phyloP scores from a whole-genome alignment of 176 grass and related monocot genomes.

The Elymus sibiricus region DNA sequence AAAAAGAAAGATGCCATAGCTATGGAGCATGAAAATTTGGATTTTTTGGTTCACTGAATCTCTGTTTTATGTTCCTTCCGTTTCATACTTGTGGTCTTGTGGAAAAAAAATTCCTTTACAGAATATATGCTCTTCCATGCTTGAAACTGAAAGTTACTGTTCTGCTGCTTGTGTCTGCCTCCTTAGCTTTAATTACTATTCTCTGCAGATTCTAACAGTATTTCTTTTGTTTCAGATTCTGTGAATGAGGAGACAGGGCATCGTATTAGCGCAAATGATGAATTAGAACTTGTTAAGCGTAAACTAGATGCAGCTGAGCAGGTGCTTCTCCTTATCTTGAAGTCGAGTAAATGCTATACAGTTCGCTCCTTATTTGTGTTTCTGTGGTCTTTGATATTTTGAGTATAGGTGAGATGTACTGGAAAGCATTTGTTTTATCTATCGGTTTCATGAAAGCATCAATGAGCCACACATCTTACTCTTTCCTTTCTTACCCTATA shows the following conservation, averaged over 20 bases:
- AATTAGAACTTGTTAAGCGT: conserved; percentile 52
- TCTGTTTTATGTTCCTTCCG: not conserved
- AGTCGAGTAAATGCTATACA: not conserved
- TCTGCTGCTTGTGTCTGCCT: not conserved
- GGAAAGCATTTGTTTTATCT: not conserved
- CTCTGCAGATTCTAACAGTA: not conserved
- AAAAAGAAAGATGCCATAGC: not conserved
- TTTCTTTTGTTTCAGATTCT: conserved; percentile 43
- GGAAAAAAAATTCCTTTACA: not conserved
- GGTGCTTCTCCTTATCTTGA: conserved; percentile 35
- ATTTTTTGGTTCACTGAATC: not conserved
- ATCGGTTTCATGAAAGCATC: not conserved
- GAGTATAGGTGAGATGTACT: not conserved
- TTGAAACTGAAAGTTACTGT: not conserved
- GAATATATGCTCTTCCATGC: not conserved
- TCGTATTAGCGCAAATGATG: conserved; percentile 41
- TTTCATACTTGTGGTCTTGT: not conserved
- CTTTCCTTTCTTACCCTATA: no score
- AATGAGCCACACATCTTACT: not conserved
- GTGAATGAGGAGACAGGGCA: conserved; percentile 37
- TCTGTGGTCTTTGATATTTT: not conserved
- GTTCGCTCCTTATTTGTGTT: not conserved
- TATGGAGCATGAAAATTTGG: not conserved
- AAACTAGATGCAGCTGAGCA: conserved; percentile 55
- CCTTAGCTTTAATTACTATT: not conserved